A percentile compares a stretch with the other conserved stretches of the same genome.
These are phyloP conservation scores for Neurospora sp. DNA, from an alignment of 495 filamentous ascomycete genomes.

Conservation along the genomic window DNA sequence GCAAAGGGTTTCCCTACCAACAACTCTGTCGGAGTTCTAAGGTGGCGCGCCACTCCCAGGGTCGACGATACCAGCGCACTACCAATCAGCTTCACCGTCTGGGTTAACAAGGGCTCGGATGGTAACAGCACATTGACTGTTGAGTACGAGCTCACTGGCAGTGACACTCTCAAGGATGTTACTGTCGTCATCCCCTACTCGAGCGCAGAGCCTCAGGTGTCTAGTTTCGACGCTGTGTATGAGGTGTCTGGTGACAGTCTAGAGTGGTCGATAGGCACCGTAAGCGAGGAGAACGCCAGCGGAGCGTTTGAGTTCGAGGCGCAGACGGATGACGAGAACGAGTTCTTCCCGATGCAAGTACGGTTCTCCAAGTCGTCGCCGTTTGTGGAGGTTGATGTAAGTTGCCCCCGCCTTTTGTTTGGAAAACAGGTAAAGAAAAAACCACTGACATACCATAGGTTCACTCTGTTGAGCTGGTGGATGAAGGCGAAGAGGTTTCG, in stretches of 20 bases:
- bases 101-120: constrained; percentile 79
- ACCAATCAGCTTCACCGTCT: constrained; percentile 90
- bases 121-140: constrained; percentile 76
- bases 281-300: constrained; percentile 68
- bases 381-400: constrained; percentile 85
- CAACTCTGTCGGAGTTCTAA: constrained; percentile 76
- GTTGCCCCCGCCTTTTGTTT: constrained; percentile 13
- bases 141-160: constrained; percentile 83
- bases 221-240: constrained; percentile 85
- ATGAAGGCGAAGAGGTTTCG: constrained; percentile 69
- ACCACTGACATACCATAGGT: constrained; percentile 43
- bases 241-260: constrained; percentile 88
- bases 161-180: constrained; percentile 67
- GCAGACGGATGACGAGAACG: constrained; percentile 68
- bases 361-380: constrained; percentile 78
- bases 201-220: constrained; percentile 74
- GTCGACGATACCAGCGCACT: constrained; percentile 62
- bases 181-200: constrained; percentile 76
- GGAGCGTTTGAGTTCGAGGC: constrained; percentile 93
- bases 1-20: constrained; percentile 83
- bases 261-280: constrained; percentile 81
- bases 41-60: constrained; percentile 73
- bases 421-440: constrained; percentile 1
- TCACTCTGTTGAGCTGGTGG: constrained; percentile 58
- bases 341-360: constrained; percentile 96